phyloP scores from a whole-genome alignment of 768 basidiomycete species.

The Favolaschia claudopus region DNA sequence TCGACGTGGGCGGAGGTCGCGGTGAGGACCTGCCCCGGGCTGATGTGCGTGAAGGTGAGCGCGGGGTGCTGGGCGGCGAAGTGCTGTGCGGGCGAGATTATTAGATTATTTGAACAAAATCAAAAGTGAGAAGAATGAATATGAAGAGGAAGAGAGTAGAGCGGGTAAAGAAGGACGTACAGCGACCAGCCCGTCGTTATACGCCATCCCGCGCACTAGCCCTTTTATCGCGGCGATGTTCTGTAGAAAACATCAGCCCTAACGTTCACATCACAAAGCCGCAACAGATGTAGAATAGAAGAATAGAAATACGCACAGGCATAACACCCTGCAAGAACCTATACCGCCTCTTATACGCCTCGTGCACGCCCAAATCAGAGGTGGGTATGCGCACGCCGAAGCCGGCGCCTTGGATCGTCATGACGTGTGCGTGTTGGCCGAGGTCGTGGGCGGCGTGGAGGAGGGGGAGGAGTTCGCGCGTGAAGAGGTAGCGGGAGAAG shows the following conservation, averaged over 20 bases:
- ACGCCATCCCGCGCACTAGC: not conserved
- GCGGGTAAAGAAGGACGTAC: not conserved
- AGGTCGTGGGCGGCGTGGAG: slow-evolving; percentile 25
- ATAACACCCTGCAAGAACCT: not conserved
- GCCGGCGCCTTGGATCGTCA: slow-evolving; percentile 39
- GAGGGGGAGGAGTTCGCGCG: slow-evolving; percentile 34
- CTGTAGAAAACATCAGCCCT: no score
- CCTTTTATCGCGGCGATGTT: slow-evolving; percentile 12
- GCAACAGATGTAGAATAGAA: not conserved
- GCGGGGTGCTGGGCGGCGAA: slow-evolving; percentile 27
- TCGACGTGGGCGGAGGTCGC: not conserved
- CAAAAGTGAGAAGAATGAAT: not conserved
- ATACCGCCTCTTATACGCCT: slow-evolving; percentile 4
- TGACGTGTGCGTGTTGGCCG: slow-evolving; percentile 40
- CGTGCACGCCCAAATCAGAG: slow-evolving; percentile 40
- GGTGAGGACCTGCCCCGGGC: slow-evolving; percentile 31
- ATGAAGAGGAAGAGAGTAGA: not conserved
- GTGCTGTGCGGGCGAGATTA: slow-evolving; percentile 25
- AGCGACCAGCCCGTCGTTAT: slow-evolving; percentile 11
- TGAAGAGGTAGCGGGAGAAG: slow-evolving; percentile 35
- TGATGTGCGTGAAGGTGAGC: slow-evolving; percentile 32
- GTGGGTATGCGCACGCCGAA: slow-evolving; percentile 30
- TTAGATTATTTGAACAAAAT: no score
- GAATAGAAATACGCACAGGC: not conserved
- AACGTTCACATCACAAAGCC: no score